Conservation (phyloP, 1,284 basidiomycete species). For the Caloboletus inedulis region DNA sequence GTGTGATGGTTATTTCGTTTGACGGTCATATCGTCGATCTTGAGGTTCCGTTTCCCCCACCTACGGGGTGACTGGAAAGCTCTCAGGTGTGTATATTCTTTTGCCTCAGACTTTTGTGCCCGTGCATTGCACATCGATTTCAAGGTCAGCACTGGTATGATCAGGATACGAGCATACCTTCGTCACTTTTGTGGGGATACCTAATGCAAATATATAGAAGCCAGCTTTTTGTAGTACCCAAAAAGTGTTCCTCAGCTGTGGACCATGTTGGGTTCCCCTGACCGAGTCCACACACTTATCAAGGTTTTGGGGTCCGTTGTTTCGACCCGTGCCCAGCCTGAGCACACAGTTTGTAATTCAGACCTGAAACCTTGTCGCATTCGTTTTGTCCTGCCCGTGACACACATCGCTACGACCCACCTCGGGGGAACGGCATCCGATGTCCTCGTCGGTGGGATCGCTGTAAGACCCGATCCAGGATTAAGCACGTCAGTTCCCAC, state of each 20-base stretch:
- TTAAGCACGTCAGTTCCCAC: background rate
- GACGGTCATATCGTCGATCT: background rate
- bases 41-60: background rate
- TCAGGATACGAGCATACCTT: background rate
- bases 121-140: background rate
- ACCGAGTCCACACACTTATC: background rate
- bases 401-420: slow-evolving; percentile 13
- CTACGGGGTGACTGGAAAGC: background rate
- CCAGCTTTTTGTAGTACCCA: background rate
- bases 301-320: background rate
- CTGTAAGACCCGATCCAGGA: slow-evolving; percentile 20
- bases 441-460: slow-evolving; percentile 33
- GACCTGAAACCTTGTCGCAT: background rate
- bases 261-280: background rate
- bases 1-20: background rate
- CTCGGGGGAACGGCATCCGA: slow-evolving; percentile 33
- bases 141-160: too few relatives aligned
- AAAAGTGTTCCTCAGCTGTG: background rate
- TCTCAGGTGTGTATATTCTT: background rate
- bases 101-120: background rate
- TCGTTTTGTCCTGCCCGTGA: background rate
- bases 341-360: background rate
- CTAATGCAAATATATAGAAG: background rate
- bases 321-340: background rate
- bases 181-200: background rate